These are phyloP conservation scores for Kodamaea laetipori DNA, from an alignment of 805 yeast genomes.

Conservation along the genomic window DNA sequence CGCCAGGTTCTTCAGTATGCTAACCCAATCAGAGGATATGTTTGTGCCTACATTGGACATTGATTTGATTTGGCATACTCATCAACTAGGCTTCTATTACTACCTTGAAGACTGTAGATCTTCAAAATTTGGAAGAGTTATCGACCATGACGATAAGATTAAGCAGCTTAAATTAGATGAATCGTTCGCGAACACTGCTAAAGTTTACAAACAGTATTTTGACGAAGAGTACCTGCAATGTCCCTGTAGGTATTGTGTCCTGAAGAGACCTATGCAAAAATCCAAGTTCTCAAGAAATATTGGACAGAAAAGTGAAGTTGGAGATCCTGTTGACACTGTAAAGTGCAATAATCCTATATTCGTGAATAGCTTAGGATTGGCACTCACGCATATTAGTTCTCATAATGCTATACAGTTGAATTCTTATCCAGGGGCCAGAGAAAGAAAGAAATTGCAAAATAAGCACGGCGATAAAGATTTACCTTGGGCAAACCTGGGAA, in stretches of 20 bases:
- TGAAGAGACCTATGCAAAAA: neutral
- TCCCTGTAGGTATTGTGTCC: slow-evolving; percentile 16
- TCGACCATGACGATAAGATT: slow-evolving; percentile 12
- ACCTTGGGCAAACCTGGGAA: slow-evolving; percentile 7
- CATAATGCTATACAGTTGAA: slow-evolving; percentile 9
- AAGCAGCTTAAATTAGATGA: slow-evolving; percentile 6
- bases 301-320: neutral
- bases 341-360: no score
- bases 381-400: slow-evolving; percentile 11
- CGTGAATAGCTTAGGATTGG: neutral
- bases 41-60: slow-evolving; percentile 31
- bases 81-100: slow-evolving; percentile 20
- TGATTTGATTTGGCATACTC: slow-evolving; percentile 33
- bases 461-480: slow-evolving; percentile 1
- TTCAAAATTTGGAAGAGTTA: slow-evolving; percentile 16
- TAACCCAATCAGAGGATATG: slow-evolving; percentile 9
- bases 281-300: slow-evolving; percentile 1
- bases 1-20: slow-evolving; percentile 17
- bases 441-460: neutral
- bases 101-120: slow-evolving; percentile 21
- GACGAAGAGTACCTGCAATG: slow-evolving; percentile 16
- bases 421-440: neutral
- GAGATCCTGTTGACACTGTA: neutral
- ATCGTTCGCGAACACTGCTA: slow-evolving; percentile 14
- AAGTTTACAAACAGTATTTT: slow-evolving; percentile 12